Conservation (phyloP, 768 basidiomycete genomes). For the Obba rivulosa region DNA sequence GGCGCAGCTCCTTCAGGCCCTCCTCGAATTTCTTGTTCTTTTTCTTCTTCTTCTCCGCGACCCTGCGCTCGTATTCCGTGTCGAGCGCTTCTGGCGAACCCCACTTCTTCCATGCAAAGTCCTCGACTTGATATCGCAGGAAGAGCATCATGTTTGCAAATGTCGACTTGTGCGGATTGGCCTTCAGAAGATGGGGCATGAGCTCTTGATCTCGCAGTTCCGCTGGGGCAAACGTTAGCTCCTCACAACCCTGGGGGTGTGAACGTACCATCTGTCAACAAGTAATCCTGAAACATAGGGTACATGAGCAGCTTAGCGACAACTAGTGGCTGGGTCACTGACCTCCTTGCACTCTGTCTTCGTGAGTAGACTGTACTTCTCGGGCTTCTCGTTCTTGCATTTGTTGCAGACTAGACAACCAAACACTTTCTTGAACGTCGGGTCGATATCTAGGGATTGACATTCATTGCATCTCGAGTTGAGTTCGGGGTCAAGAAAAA, state of each 20-base stretch:
- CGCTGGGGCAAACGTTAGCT: slow-evolving; percentile 39
- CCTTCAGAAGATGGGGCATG: slow-evolving; percentile 89
- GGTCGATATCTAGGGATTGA: slow-evolving; percentile 83
- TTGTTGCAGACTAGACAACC: slow-evolving; percentile 80
- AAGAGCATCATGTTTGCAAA: slow-evolving; percentile 99
- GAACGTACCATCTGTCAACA: slow-evolving; percentile 82
- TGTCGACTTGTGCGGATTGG: slow-evolving; percentile 91
- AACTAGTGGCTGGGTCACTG: slow-evolving; percentile 15
- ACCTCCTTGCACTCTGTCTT: slow-evolving; percentile 99
- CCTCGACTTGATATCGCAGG: slow-evolving; percentile 89
- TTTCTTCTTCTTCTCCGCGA: slow-evolving; percentile 79
- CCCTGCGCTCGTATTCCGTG: slow-evolving; percentile 75
- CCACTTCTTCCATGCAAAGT: slow-evolving; percentile 98
- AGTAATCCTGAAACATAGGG: slow-evolving; percentile 64
- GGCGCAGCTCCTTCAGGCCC: slow-evolving; percentile 76
- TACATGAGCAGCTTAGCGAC: neutral
- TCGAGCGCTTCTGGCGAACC: slow-evolving; percentile 89
- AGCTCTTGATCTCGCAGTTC: slow-evolving; percentile 90
- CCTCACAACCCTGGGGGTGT: neutral
- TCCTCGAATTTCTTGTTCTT: slow-evolving; percentile 95
- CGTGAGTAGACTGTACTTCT: slow-evolving; percentile 91
- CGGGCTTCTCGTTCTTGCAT: slow-evolving; percentile 86
- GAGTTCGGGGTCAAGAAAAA: slow-evolving; percentile 63
- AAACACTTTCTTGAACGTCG: slow-evolving; percentile 76
- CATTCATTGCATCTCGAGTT: slow-evolving; percentile 90